Evolutionary conservation across 805 yeast genomes (phyloP).

Genomic region (Suhomyces tanzawaensis): DNA sequence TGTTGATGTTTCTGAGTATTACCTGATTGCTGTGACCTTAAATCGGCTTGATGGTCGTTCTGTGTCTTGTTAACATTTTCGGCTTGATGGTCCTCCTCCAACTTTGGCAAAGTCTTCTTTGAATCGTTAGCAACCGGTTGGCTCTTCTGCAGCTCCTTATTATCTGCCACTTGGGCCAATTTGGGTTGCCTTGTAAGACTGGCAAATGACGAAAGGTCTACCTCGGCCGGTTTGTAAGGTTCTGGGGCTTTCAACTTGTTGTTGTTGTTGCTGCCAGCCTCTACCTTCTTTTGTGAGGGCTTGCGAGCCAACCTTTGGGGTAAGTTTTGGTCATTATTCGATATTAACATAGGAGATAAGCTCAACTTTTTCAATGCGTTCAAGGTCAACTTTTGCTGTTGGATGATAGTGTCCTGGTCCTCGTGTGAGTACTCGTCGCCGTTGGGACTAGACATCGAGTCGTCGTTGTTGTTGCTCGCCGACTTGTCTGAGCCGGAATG

Average conservation of each 20-base stretch:
- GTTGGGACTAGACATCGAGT: constrained; percentile 2
- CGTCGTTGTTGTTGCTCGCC: constrained; percentile 3
- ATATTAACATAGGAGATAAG: constrained; percentile 40
- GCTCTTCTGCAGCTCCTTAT: background rate
- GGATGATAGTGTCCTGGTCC: constrained; percentile 35
- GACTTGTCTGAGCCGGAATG: constrained; percentile 2
- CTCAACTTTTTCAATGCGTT: constrained; percentile 44
- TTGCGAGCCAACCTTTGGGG: constrained; percentile 4
- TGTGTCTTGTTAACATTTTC: constrained; percentile 4
- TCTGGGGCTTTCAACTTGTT: constrained; percentile 11
- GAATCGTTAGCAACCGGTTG: background rate
- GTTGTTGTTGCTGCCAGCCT: background rate
- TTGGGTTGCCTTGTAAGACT: constrained; percentile 46
- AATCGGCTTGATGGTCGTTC: constrained; percentile 6
- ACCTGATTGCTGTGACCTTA: constrained; percentile 4
- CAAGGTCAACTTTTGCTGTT: constrained; percentile 42
- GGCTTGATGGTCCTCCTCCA: constrained; percentile 2
- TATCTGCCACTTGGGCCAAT: constrained; percentile 1
- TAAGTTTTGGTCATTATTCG: constrained; percentile 23
- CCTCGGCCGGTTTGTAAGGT: constrained; percentile 47
- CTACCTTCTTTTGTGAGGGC: constrained; percentile 2
- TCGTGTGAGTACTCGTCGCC: constrained; percentile 24
- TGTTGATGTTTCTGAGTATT: constrained; percentile 2
- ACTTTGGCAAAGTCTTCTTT: constrained; percentile 3
- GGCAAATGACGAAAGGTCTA: constrained; percentile 43